Conservation (phyloP, 2,329 filamentous ascomycete species). For the Pseudocercospora musae region DNA sequence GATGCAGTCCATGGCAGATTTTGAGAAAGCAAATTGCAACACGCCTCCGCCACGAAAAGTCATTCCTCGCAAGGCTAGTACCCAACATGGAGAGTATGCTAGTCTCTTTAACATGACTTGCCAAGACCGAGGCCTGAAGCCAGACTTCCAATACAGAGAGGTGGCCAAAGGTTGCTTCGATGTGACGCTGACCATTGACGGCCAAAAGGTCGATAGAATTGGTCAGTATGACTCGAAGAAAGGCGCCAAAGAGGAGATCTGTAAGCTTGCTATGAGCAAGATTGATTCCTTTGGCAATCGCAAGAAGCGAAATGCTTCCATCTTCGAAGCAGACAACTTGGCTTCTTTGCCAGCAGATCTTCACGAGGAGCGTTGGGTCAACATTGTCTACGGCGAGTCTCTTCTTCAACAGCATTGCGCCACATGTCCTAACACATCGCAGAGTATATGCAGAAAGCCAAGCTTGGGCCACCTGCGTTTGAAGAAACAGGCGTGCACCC, state of each 20-base stretch:
- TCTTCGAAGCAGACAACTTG: background rate
- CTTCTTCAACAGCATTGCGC: background rate
- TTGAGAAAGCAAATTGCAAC: constrained; percentile 23
- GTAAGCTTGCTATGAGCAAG: constrained; percentile 32
- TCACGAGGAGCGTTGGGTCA: constrained; percentile 37
- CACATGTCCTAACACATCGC: constrained; percentile 17
- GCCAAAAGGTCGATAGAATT: constrained; percentile 19
- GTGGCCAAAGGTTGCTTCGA: constrained; percentile 15
- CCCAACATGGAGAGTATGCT: constrained; percentile 11
- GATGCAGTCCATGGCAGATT: constrained; percentile 23
- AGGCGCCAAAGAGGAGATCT: constrained; percentile 42
- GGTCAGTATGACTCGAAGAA: constrained; percentile 40
- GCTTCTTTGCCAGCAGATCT: constrained; percentile 13
- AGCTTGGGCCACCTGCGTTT: constrained; percentile 35
- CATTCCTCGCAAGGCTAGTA: constrained; percentile 4
- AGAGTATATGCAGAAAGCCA: constrained; percentile 27
- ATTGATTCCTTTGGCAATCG: constrained; percentile 31
- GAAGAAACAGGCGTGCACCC: constrained; percentile 36
- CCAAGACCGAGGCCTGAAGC: constrained; percentile 17
- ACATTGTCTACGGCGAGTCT: constrained; percentile 33
- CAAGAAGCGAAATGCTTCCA: constrained; percentile 25
- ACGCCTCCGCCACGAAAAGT: constrained; percentile 15
- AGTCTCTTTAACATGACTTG: constrained; percentile 19
- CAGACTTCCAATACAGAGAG: constrained; percentile 17
- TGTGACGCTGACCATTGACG: constrained; percentile 14